Evolutionary conservation across 2,329 filamentous ascomycete genomes (phyloP).

Genomic region (Dothideomycetes sp.): DNA sequence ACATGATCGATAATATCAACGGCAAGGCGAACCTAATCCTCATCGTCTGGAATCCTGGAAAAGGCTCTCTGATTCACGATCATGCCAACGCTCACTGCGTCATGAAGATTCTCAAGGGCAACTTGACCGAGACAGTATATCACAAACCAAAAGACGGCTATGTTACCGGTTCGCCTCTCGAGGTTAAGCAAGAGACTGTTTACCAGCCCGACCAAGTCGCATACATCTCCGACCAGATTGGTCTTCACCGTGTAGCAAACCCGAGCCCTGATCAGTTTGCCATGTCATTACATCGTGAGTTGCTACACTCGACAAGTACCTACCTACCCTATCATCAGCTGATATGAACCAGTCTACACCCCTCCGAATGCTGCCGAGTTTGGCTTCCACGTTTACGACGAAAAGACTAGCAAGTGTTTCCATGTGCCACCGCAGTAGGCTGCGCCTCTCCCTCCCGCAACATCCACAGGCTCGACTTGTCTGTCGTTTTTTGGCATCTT

Average conservation of each 20-base stretch:
- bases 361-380: conserved; percentile 78
- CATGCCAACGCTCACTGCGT: conserved; percentile 73
- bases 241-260: conserved; percentile 76
- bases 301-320: background rate
- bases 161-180: conserved; percentile 36
- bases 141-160: conserved; percentile 35
- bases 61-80: conserved; percentile 78
- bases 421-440: conserved; percentile 47
- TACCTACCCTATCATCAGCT: conserved; percentile 3
- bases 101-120: conserved; percentile 78
- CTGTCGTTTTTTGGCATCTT: too few species aligned
- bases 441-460: too few species aligned
- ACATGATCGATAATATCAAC: conserved; percentile 84
- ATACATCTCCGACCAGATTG: conserved; percentile 85
- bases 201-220: conserved; percentile 66
- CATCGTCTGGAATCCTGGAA: conserved; percentile 80
- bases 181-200: conserved; percentile 56
- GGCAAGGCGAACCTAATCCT: conserved; percentile 74
- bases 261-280: conserved; percentile 61
- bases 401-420: conserved; percentile 62
- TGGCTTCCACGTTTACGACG: conserved; percentile 75
- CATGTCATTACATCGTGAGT: conserved; percentile 68
- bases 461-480: too few species aligned
- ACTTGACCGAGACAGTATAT: conserved; percentile 73
- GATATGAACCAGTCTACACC: conserved; percentile 53